These are phyloP conservation scores for Globisporangium cederbergense DNA, from an alignment of 352 stramenopile genomes.

Conservation along the genomic window DNA sequence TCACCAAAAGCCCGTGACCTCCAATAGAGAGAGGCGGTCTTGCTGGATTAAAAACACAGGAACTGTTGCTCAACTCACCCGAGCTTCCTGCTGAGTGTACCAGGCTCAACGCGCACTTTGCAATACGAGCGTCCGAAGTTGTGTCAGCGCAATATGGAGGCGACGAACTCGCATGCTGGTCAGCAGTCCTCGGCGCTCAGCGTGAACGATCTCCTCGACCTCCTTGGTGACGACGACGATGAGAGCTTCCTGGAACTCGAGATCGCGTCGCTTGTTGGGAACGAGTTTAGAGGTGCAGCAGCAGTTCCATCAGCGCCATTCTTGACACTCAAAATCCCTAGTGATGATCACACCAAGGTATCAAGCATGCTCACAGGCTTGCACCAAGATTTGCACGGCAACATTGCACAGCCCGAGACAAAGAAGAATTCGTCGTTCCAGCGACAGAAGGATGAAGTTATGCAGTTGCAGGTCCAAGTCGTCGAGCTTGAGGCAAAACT, in stretches of 20 bases:
- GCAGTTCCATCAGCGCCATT: no score
- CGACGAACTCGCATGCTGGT: not conserved
- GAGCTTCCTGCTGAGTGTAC: no score
- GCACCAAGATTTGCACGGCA: no score
- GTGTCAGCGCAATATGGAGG: not conserved
- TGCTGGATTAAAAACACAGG: no score
- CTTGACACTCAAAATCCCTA: no score
- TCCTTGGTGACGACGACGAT: not conserved
- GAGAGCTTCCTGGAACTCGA: not conserved
- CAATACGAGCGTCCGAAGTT: not conserved
- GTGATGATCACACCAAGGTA: no score
- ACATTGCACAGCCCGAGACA: not conserved
- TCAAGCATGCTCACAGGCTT: no score
- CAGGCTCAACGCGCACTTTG: not conserved
- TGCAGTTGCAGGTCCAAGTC: constrained; percentile 1
- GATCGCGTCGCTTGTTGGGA: no score
- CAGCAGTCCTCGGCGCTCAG: not conserved
- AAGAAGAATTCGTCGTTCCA: constrained; percentile 12
- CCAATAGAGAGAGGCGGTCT: no score
- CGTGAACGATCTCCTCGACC: not conserved
- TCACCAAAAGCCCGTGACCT: no score
- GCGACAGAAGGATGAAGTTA: constrained; percentile 7
- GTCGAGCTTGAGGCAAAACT: not conserved
- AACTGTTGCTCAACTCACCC: no score
- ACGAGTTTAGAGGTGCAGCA: no score